Evolutionary conservation across 345 rosid genomes (phyloP), one percentile per base, ranked within the genome.

Genomic region (Bruguiera sexangula): DNA sequence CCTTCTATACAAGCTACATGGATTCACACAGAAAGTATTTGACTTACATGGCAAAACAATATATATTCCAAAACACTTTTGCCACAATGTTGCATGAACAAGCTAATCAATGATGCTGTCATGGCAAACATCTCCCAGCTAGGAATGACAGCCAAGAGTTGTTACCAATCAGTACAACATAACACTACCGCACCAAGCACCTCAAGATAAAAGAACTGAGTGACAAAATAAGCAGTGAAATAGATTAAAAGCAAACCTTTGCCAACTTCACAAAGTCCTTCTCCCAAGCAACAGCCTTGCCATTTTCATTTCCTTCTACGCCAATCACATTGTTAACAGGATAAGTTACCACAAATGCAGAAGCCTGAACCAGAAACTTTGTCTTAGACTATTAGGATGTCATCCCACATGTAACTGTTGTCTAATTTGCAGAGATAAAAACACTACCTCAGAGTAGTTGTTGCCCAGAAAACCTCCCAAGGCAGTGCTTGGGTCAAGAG

Each of bases 401-500:
- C 26, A 2, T 3, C 29, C 16, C 60, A 22, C 10, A 24, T 56
- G 5, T n/a, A 21, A 56, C 26, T 50, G 32, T 48, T 65, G 72
- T 36, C 72, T 60, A 43, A 43, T 72, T 13, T 36, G 65, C 63
- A 59, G 67, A 54, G 30, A 66, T 55, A 78, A 70, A 70, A 66
- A 63, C 60, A 50, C 62, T 82, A 92, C 99, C 97, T 95, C 93
- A 43, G 86, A 85, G 66, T 82, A 94, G 83, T 82, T 89, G 82
- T 81, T 94, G 78, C 96, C 93, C 53, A 85, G 78, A 79, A 91
- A 91, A 74, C 98, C 98, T 82, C 98, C 98, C 74, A 94, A 70
- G 63, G 90, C 87, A 70, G 96, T 89, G 78, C 86, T 89, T 82
- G 98, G 98, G 84, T 94, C 97, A 63, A 94, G 89, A 19, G 98